phyloP scores from a whole-genome alignment of 345 rosid genomes.

The Citrus trifoliata region DNA sequence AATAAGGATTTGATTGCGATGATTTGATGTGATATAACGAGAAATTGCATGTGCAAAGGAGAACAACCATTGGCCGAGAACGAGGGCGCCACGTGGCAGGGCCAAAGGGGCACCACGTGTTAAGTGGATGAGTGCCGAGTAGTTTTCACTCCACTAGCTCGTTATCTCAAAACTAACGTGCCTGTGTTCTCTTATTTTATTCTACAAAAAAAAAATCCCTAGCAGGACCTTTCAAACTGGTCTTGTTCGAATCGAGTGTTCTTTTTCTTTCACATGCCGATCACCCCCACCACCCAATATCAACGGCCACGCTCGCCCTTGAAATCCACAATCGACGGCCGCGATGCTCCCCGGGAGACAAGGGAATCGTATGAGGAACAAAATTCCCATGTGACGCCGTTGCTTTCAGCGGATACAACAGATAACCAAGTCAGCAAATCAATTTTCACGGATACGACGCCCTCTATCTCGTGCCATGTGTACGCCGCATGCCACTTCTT shows the following conservation, averaged over 20 bases:
- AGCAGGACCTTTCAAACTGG: conserved; percentile 3
- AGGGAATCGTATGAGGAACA: conserved; percentile 3
- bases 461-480: conserved; percentile 29
- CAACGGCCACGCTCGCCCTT: background rate
- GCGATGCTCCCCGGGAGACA: background rate
- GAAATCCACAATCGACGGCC: conserved; percentile 14
- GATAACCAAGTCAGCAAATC: conserved; percentile 15
- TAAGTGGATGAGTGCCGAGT: conserved; percentile 15
- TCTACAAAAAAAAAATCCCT: background rate
- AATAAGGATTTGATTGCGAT: background rate
- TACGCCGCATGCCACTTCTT: conserved; percentile 4
- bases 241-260: background rate
- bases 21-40: conserved; percentile 21
- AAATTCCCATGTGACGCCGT: conserved; percentile 18
- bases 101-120: conserved; percentile 18
- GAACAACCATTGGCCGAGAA: conserved; percentile 19
- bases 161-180: background rate
- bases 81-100: conserved; percentile 25
- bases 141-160: conserved; percentile 27
- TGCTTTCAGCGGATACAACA: conserved; percentile 14
- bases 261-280: background rate
- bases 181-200: background rate
- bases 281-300: conserved; percentile 1
- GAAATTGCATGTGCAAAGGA: conserved; percentile 35
- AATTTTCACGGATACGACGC: conserved; percentile 26